Evolutionary conservation across 83 land plant species (phyloP), one percentile per base, ranked within the genome.

Genomic region (Diphasiastrum complanatum): DNA sequence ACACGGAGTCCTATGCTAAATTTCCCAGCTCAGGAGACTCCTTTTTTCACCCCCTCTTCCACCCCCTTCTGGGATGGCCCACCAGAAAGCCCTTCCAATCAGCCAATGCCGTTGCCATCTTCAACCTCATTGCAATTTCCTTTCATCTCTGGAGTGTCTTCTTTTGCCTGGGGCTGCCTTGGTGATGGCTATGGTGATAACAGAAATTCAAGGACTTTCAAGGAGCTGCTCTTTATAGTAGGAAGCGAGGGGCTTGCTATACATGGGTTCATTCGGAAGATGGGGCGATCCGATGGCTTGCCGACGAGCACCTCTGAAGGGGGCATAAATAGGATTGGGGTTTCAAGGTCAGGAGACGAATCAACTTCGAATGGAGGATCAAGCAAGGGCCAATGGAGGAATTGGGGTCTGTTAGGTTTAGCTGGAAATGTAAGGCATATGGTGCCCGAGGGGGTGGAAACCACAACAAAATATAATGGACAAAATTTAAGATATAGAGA

Each of bases 141-240:
- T 37, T 64, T 65, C 33, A 51, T 86, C 33, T 64, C 68, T 62
- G 81, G 69, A 71, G 78, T 76, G 14, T 74, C 65, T 33, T 87
- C 83, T 26, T 53, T 73, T 16, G 71, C 85, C n/a, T 92, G 95
- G 95, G 97, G 83, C 5, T 60, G 70, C 24, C 62, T 57, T 61
- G 80, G 70, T 23, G 87, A 87, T 66, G 65, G 65, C 19, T 85
- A 75, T 63, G 60, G 75, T 47, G 70, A 49, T 24, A 54, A 65
- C 18, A 60, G 75, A 29, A 60, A 67, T 19, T 32, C 43, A 12
- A 47, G 70, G 14, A 19, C 35, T 11, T 85, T 81, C 50, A 72
- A 67, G 45, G 88, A 92, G 35, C 64, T 88, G 43, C 83, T 92
- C 33, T 51, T 92, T 60, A 79, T 80, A 28, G 76, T 77, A 6